A percentile compares a stretch with the other conserved stretches of the same genome.
Evolutionary conservation across 1,139 yeast species (phyloP).

Genomic region (Saccharomyces pastorianus): DNA sequence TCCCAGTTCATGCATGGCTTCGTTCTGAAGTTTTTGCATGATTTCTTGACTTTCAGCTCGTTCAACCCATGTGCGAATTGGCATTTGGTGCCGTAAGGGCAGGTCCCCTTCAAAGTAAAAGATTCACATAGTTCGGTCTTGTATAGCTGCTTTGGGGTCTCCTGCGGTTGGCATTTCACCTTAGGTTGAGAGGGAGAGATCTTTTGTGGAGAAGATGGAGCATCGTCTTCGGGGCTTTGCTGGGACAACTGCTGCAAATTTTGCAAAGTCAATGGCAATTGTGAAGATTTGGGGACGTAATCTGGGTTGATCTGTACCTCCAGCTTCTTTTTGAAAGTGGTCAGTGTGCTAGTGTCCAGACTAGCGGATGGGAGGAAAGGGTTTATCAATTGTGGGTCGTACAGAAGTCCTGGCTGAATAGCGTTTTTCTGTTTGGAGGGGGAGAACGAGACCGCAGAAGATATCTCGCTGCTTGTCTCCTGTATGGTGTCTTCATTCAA

Average conservation of each 20-base stretch:
- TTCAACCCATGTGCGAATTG: too few species aligned
- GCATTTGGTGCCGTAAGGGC: too few species aligned
- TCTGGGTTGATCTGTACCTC: conserved; percentile 22
- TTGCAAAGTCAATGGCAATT: conserved; percentile 20
- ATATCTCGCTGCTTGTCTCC: not conserved
- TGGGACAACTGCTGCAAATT: conserved; percentile 14
- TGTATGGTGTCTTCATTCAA: conserved; percentile 17
- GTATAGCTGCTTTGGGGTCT: conserved; percentile 64
- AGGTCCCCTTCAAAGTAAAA: conserved; percentile 59
- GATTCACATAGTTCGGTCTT: conserved; percentile 87
- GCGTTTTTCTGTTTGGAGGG: not conserved
- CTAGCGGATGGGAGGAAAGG: not conserved
- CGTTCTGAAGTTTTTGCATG: conserved; percentile 68
- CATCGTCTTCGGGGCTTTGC: conserved; percentile 1
- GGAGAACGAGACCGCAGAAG: not conserved
- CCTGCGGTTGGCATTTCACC: conserved; percentile 5
- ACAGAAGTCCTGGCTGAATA: not conserved
- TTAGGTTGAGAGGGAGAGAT: not conserved
- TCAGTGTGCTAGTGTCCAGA: not conserved
- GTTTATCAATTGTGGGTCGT: not conserved
- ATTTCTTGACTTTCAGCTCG: too few species aligned
- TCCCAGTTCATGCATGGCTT: conserved; percentile 89
- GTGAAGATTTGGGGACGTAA: conserved; percentile 11
- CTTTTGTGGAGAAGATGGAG: not conserved
- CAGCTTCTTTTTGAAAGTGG: conserved; percentile 3